Conservation (phyloP, 2,329 filamentous ascomycete species). For the Aspergillus novoparasiticus region DNA sequence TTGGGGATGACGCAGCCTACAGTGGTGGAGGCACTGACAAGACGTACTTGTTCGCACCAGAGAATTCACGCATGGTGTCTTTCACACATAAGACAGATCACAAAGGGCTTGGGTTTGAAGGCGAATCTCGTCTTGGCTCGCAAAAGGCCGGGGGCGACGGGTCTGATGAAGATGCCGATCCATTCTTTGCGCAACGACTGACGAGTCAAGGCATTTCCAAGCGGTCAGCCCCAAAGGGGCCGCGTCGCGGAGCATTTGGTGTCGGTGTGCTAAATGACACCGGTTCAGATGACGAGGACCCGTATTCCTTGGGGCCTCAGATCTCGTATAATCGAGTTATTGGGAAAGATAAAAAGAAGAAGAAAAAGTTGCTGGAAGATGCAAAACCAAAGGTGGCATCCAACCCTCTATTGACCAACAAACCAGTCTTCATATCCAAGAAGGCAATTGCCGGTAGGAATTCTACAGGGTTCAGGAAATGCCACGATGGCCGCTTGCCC, state of each 20-base stretch:
- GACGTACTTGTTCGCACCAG: constrained; percentile 80
- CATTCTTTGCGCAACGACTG: constrained; percentile 41
- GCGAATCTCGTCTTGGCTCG: constrained; percentile 39
- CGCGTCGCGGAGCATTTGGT: constrained; percentile 70
- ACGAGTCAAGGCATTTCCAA: constrained; percentile 39
- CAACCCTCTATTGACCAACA: constrained; percentile 67
- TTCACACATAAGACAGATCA: constrained; percentile 49
- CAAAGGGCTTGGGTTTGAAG: constrained; percentile 51
- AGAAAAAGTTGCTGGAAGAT: constrained; percentile 53
- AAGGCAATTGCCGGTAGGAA: constrained; percentile 52
- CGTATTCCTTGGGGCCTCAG: constrained; percentile 86
- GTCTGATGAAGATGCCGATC: constrained; percentile 32
- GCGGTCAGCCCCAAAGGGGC: constrained; percentile 55
- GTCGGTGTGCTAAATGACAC: constrained; percentile 89
- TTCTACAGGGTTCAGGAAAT: constrained; percentile 63
- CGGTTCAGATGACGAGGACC: constrained; percentile 92
- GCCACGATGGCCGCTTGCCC: constrained; percentile 79
- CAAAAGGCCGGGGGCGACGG: constrained; percentile 17
- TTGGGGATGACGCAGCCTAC: constrained; percentile 56
- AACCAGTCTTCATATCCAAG: constrained; percentile 76
- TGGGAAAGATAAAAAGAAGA: constrained; percentile 80
- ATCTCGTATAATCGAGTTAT: constrained; percentile 85
- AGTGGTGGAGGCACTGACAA: constrained; percentile 46
- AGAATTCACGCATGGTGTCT: constrained; percentile 68
- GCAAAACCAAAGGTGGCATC: constrained; percentile 49